Evolutionary conservation across 805 yeast species (phyloP).

Genomic region (Alloascoidea hylecoeti): DNA sequence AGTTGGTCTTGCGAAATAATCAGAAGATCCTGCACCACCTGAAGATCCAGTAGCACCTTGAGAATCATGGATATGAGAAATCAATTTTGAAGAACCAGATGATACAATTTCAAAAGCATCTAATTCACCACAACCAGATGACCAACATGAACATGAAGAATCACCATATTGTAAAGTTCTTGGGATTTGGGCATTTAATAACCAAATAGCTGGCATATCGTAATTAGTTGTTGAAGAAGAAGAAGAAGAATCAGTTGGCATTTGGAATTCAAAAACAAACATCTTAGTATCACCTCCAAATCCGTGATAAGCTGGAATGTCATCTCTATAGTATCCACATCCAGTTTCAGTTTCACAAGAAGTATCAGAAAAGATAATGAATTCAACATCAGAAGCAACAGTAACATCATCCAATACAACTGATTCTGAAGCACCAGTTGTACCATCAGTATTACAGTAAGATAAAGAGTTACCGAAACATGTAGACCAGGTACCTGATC

Average conservation of each 20-base stretch:
- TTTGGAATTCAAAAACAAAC: conserved; percentile 84
- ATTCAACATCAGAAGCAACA: conserved; percentile 63
- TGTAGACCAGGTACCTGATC: conserved; percentile 80
- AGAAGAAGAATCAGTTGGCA: conserved; percentile 59
- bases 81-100: conserved; percentile 61
- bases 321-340: conserved; percentile 81
- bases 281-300: conserved; percentile 76
- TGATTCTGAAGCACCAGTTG: conserved; percentile 55
- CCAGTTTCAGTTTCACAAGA: conserved; percentile 34
- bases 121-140: conserved; percentile 94
- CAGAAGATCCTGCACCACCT: conserved; percentile 68
- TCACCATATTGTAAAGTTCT: conserved; percentile 92
- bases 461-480: conserved; percentile 90
- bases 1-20: conserved; percentile 83
- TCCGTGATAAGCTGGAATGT: conserved; percentile 90
- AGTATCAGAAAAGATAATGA: conserved; percentile 65
- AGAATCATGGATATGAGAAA: conserved; percentile 73
- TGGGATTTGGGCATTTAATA: conserved; percentile 90
- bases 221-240: conserved; percentile 38
- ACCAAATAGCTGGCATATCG: conserved; percentile 98
- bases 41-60: conserved; percentile 53
- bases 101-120: conserved; percentile 85
- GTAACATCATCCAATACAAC: conserved; percentile 56
- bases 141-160: conserved; percentile 98
- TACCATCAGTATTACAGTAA: conserved; percentile 67